Base-by-base conservation (phyloP, 2,329 filamentous ascomycete genomes). In the Colletotrichum sp. region DNA sequence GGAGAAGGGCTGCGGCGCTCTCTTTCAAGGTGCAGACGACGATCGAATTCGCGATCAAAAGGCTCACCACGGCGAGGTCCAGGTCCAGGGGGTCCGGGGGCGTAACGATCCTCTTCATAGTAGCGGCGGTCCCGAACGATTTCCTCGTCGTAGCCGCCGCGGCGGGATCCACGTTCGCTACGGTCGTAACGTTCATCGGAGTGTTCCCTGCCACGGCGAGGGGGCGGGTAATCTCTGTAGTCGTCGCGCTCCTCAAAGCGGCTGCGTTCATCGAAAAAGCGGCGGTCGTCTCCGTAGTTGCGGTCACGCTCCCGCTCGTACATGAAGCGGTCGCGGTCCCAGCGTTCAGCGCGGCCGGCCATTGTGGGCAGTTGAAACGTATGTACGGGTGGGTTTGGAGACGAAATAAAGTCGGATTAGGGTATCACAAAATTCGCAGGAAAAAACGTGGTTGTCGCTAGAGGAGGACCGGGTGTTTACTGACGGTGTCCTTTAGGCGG, bases 321-420 rank as follows among this genome's bases (percentile, higher is more conserved):
- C 44, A 81, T 78, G 79, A 90, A 88, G 78, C 90, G 90, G 77
- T 91, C 90, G 63, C 87, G 87, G 79, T 93, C 90, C 90, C 90
- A 92, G 79, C 88, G 85, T 78, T 85, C 85, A 67, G 82, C 80
- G 75, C 85, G 85, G 75, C 84, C 84, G 44, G 77, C 77, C 77
- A 78, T 78, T 70, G 24, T 69, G 64, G 28, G 7, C n/a, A 36
- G n/a, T 60, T 30, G 28, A 57, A 74, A 70, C 72, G 69, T 69
- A 71, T 66, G 36, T 55, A 28, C 63, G 30, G 44, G 10, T 49
- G 24, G 24, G 28, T 49, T 49, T 49, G 18, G 26, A 26, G 16
- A 52, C 9, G 30, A 72, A 55, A 16, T 57, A n/a, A 60, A 64
- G 69, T 60, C 57, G 71, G 32, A 10, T 12, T 63, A 13, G 68